These are phyloP conservation scores for Mortierella hygrophila DNA, from an alignment of 192 early-diverging fungal genomes.

Conservation along the genomic window DNA sequence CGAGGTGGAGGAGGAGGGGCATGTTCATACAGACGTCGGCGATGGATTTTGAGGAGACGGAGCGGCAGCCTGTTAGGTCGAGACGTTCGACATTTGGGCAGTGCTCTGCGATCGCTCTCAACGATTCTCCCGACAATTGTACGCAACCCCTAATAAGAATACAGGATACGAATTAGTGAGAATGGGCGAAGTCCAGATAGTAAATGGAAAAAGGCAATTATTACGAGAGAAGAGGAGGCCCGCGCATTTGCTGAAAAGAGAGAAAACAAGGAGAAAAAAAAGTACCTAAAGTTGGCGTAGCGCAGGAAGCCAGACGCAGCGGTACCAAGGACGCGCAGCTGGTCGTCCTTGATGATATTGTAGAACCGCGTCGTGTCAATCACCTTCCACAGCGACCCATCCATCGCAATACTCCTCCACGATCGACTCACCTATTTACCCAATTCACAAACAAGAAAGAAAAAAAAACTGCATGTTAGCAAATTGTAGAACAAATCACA, in stretches of 20 bases:
- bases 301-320: slow-evolving; percentile 41
- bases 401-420: slow-evolving; percentile 45
- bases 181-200: background rate
- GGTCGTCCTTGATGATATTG: slow-evolving; percentile 41
- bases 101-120: slow-evolving; percentile 40
- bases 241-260: background rate
- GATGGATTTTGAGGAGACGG: slow-evolving; percentile 56
- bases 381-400: slow-evolving; percentile 44
- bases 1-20: slow-evolving; percentile 50
- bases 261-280: too few relatives aligned
- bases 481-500: background rate
- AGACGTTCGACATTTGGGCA: slow-evolving; percentile 48
- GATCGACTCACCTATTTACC: slow-evolving; percentile 28
- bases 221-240: background rate
- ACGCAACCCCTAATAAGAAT: slow-evolving; percentile 30
- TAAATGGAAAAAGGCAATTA: background rate
- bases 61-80: slow-evolving; percentile 37
- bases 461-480: background rate
- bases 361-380: slow-evolving; percentile 42
- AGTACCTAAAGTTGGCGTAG: slow-evolving; percentile 44
- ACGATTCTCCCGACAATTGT: slow-evolving; percentile 30
- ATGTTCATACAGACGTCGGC: slow-evolving; percentile 53
- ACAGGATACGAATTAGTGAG: background rate
- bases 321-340: slow-evolving; percentile 32
- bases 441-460: background rate